A percentile compares a stretch with the other conserved stretches of the same genome.
Conservation (phyloP, 805 yeast genomes). For the Hanseniaspora guilliermondii region DNA sequence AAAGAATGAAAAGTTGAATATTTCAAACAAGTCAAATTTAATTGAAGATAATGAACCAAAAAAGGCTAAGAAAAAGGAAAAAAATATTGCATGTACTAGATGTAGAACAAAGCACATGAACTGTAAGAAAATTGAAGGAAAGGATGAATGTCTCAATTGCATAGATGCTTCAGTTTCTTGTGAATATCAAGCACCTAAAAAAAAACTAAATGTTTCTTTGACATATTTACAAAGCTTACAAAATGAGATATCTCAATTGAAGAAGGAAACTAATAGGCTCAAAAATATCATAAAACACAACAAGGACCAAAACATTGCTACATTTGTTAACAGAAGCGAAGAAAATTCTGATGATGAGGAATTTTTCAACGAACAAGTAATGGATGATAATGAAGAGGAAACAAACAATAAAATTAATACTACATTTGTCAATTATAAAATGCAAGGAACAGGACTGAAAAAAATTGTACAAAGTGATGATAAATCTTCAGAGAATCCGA, state of each 20-base stretch:
- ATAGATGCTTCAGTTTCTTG: constrained; percentile 42
- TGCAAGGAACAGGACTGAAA: constrained; percentile 10
- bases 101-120: constrained; percentile 63
- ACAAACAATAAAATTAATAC: background rate
- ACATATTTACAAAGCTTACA: constrained; percentile 55
- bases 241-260: constrained; percentile 51
- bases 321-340: background rate
- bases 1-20: background rate
- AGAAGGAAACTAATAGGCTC: constrained; percentile 50
- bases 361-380: background rate
- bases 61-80: constrained; percentile 15
- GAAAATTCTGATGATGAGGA: constrained; percentile 1
- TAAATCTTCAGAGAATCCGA: background rate
- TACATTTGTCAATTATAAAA: background rate
- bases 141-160: constrained; percentile 43
- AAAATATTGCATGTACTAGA: constrained; percentile 39
- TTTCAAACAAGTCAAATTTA: background rate
- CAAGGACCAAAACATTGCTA: background rate
- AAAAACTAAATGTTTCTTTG: constrained; percentile 61
- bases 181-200: constrained; percentile 61
- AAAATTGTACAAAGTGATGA: constrained; percentile 13
- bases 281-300: constrained; percentile 25
- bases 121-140: constrained; percentile 28
- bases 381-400: background rate
- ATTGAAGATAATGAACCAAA: background rate